Base-by-base conservation (phyloP, 768 basidiomycete species). In the Psilocybe tampanensis region DNA sequence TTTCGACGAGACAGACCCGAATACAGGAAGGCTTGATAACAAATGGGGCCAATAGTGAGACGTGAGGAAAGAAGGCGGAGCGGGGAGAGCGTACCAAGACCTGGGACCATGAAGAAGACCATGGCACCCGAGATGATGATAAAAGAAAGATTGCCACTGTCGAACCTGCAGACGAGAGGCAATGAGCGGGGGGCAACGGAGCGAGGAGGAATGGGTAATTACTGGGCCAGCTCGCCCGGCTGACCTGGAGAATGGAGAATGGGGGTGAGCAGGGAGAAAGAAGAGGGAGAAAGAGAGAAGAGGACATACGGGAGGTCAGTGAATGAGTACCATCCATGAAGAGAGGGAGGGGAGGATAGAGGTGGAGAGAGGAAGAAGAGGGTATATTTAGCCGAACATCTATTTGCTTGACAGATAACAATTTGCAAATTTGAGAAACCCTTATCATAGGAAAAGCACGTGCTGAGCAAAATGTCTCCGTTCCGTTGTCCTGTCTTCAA, bases 31-130 rank as follows among this genome's bases (percentile, higher is more conserved):
- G 84, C 89, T 88, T 62, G 13, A 52, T 59, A 56, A 39, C 9
- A 29, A 5, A 29, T 29, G 15, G 7, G 36, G 18, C 19, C n/a
- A 41, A 19, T 41, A 60, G 39, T 55, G 33, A 47, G 50, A 50
- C 8, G 50, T n/a, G 8, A 47, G 42, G 34, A 44, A 34, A 23
- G 52, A 47, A n/a, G 15, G 33, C 21, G 36, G 48, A 45, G 22
- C 29, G n/a, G 2, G 13, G 11, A 58, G 32, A 53, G 34, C 39
- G 56, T 60, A 86, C 89, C 86, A 32, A 90, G 81, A 11, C 88
- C 88, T 44, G 88, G 89, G 34, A 92, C 78, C 89, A 90, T 92
- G 73, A 90, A 85, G 50, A 82, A 78, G 11, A 92, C 90, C 76
- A 91, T 83, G 17, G 83, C 82, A 24, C 86, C 87, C 22, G 85